phyloP scores from a whole-genome alignment of 2,329 filamentous ascomycete species.

The Ophiocordyceps australis region DNA sequence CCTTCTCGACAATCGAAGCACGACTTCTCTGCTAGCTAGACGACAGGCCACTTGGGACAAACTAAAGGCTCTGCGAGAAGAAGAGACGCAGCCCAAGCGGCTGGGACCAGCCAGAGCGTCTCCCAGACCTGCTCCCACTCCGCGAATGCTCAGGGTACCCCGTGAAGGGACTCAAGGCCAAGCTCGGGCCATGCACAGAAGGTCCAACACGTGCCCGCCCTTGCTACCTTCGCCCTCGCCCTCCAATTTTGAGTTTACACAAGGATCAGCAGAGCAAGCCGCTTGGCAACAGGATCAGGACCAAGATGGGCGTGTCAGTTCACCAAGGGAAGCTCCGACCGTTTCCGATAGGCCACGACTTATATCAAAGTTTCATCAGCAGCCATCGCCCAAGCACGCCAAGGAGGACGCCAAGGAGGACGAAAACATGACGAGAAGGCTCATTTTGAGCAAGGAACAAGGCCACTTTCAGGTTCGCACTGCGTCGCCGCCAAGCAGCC shows the following conservation, averaged over 20 bases:
- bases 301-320: too few relatives aligned
- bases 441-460: too few relatives aligned
- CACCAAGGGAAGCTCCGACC: too few relatives aligned
- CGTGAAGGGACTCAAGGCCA: constrained; percentile 1
- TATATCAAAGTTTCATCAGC: constrained; percentile 5
- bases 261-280: background rate
- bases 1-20: constrained; percentile 34
- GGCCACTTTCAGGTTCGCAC: too few relatives aligned
- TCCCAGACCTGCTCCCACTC: constrained; percentile 10
- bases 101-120: constrained; percentile 13
- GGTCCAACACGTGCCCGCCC: constrained; percentile 38
- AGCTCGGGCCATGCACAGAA: constrained; percentile 19
- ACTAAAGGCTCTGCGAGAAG: constrained; percentile 24
- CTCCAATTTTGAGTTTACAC: constrained; percentile 12
- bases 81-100: constrained; percentile 12
- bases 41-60: constrained; percentile 41
- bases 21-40: constrained; percentile 27
- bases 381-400: background rate
- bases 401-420: too few relatives aligned
- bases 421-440: too few relatives aligned
- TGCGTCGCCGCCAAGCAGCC: too few relatives aligned
- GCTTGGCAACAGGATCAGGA: too few relatives aligned
- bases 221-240: constrained; percentile 23
- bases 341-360: constrained; percentile 3
- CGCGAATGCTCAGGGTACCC: constrained; percentile 2